Evolutionary conservation across 345 rosid genomes (phyloP), one percentile per base, ranked within the genome.

Genomic region (Clausena lansium): DNA sequence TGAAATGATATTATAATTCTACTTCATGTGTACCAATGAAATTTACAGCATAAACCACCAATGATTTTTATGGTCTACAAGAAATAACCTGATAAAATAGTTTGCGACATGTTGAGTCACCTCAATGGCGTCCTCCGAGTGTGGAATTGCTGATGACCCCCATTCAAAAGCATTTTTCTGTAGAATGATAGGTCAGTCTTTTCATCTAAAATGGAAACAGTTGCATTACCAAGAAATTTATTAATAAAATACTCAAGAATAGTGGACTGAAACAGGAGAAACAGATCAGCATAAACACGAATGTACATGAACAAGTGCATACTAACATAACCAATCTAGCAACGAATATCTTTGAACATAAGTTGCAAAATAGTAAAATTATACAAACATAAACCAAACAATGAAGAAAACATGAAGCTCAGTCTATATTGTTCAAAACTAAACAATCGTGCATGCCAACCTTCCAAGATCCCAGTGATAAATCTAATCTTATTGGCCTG

Each of bases 81-180:
- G 76, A 67, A 33, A 91, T 81, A 24, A 93, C 97, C 99, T 89
- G 85, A 95, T 86, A 70, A 93, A 83, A 80, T 79, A 87, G 83
- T 93, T 95, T 6, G 99, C 98, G 33, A 83, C 85, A 73, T 85
- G 91, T 79, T 93, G 99, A 57, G 98, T 93, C 83, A 95, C 98
- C 71, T 87, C 90, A 79, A 92, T 89, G 70, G 96, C 99, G 7
- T 95, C 97, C 25, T 92, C 97, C 1, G 98, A 86, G 87, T 92
- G 98, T 30, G 99, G 99, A 80, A 95, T 92, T 85, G 67, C 85
- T 13, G 90, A 79, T 83, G 74, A 81, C 66, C 95, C 96, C 98
- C 99, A 93, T 79, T 90, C 99, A 58, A 95, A 93, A 82, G 99
- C 94, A 84, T 95, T 93, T 90, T 93, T 93, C 98, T 95, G 93